These are phyloP conservation scores for Plectosphaerella cucumerina DNA, from an alignment of 2,329 filamentous ascomycete genomes.

Conservation along the genomic window DNA sequence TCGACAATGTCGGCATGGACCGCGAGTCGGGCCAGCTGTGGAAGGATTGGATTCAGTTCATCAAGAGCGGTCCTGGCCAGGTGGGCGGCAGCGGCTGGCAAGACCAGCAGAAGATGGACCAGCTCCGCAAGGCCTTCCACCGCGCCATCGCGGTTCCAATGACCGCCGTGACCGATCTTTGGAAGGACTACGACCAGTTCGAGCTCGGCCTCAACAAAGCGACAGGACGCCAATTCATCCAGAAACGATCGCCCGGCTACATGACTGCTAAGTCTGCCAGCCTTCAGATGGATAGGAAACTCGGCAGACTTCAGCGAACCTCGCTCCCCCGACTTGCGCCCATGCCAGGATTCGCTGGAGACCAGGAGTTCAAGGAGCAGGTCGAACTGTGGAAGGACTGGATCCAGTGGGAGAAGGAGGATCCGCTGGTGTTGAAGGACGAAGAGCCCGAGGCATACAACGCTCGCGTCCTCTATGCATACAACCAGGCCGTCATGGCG, in stretches of 20 bases:
- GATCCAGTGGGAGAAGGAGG: constrained; percentile 93
- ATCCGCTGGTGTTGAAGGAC: constrained; percentile 78
- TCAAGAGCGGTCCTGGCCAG: constrained; percentile 81
- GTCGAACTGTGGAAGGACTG: constrained; percentile 88
- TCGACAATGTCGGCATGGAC: constrained; percentile 86
- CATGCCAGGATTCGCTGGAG: constrained; percentile 78
- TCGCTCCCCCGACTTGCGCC: constrained; percentile 81
- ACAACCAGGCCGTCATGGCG: constrained; percentile 91
- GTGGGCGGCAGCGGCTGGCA: constrained; percentile 89
- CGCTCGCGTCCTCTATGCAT: constrained; percentile 79
- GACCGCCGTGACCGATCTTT: constrained; percentile 74
- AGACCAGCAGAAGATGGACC: constrained; percentile 96
- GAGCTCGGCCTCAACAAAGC: constrained; percentile 92
- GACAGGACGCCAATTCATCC: constrained; percentile 88
- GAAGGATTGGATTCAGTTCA: constrained; percentile 92
- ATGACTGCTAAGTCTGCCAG: constrained; percentile 94
- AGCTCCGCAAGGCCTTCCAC: constrained; percentile 87
- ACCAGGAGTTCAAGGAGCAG: constrained; percentile 79
- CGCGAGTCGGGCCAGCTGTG: constrained; percentile 86
- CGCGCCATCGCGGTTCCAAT: constrained; percentile 85
- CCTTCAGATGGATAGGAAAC: constrained; percentile 86
- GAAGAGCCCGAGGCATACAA: constrained; percentile 75
- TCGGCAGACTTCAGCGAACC: constrained; percentile 68
- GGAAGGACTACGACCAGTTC: constrained; percentile 98
- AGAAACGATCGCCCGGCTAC: constrained; percentile 87